These are phyloP conservation scores for Trametes pubescens DNA, from an alignment of 1,284 basidiomycete genomes.

Conservation along the genomic window DNA sequence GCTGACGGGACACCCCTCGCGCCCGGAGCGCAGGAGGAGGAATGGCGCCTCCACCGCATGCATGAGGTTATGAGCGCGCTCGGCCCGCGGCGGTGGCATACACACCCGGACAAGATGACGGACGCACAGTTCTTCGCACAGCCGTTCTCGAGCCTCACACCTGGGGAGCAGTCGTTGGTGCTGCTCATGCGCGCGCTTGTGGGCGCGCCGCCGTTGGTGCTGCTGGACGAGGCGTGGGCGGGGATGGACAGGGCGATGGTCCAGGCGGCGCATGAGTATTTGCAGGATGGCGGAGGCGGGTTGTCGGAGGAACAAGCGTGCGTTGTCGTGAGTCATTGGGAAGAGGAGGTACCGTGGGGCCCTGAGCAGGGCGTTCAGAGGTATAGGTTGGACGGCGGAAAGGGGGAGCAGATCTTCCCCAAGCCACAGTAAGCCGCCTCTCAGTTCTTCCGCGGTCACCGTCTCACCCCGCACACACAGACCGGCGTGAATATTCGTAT, in stretches of 20 bases:
- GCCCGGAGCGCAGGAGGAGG: constrained; percentile 45
- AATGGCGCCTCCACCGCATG: constrained; percentile 56
- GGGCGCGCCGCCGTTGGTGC: constrained; percentile 68
- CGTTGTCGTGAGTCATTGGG: constrained; percentile 89
- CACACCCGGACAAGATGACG: constrained; percentile 16
- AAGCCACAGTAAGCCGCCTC: constrained; percentile 9
- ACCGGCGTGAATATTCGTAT: neutral
- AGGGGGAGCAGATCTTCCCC: constrained; percentile 37
- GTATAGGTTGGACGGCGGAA: constrained; percentile 49
- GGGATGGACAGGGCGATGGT: constrained; percentile 89
- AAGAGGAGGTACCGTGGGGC: constrained; percentile 85
- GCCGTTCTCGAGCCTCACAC: constrained; percentile 67
- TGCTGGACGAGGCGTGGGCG: constrained; percentile 91
- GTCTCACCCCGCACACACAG: too few relatives aligned
- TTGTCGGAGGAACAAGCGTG: constrained; percentile 71
- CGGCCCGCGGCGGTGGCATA: constrained; percentile 61
- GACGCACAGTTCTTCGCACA: constrained; percentile 52
- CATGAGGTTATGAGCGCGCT: constrained; percentile 71
- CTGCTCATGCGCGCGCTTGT: constrained; percentile 89
- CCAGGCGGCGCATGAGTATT: constrained; percentile 63
- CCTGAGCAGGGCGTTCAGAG: constrained; percentile 55
- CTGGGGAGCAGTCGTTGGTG: constrained; percentile 81
- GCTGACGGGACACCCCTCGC: constrained; percentile 38
- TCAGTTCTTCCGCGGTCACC: neutral
- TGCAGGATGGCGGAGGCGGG: constrained; percentile 61